Conservation (phyloP, 441 rosid genomes). For the Erodium moschatum region DNA sequence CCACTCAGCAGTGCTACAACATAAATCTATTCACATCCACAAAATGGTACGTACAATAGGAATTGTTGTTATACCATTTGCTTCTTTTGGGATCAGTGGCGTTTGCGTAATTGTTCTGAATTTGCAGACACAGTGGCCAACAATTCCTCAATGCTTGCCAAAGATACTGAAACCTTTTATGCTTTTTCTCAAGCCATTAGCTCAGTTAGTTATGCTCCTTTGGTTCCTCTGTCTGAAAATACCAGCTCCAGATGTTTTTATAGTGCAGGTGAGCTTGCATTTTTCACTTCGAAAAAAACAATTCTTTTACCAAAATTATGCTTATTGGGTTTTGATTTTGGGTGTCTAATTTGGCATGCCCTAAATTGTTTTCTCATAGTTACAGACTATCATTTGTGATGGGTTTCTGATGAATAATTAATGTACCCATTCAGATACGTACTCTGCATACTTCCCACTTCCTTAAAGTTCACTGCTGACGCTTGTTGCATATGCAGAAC, state of each 20-base stretch:
- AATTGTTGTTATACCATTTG: neutral
- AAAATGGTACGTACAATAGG: constrained; percentile 50
- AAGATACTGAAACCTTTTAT: constrained; percentile 51
- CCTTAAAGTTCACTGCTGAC: neutral
- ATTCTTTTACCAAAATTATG: neutral
- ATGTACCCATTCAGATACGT: constrained; percentile 2
- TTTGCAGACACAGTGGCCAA: constrained; percentile 57
- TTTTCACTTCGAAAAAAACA: constrained; percentile 8
- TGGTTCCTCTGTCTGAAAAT: constrained; percentile 73
- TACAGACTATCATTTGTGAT: neutral
- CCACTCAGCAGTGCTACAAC: constrained; percentile 54
- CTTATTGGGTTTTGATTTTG: neutral
- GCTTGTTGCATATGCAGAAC: constrained; percentile 41
- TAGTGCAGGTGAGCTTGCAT: constrained; percentile 62
- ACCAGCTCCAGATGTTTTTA: constrained; percentile 68
- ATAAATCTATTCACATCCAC: constrained; percentile 67
- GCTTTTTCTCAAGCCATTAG: constrained; percentile 66
- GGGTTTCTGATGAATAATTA: neutral
- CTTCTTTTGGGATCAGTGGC: neutral
- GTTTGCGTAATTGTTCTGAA: neutral
- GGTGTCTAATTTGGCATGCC: neutral
- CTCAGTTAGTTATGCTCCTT: constrained; percentile 68
- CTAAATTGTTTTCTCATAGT: neutral
- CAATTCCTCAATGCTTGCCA: constrained; percentile 37
- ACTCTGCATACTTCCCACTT: neutral